Conservation (phyloP, 371 early-diverging fungal genomes). For the Syncephalis fuscata region DNA sequence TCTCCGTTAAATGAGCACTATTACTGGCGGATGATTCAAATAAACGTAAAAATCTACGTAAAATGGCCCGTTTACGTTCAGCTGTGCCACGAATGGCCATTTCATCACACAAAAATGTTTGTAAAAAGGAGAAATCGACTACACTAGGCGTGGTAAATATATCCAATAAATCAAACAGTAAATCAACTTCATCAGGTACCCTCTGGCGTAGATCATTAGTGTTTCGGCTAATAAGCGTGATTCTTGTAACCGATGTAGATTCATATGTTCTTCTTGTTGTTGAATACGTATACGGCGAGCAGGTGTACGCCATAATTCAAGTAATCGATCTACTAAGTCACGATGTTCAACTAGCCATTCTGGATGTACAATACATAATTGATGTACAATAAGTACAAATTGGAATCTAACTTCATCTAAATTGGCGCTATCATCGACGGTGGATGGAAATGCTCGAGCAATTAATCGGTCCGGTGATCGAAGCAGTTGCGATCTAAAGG, state of each 20-base stretch:
- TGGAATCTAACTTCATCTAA: constrained; percentile 25
- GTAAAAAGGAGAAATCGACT: constrained; percentile 49
- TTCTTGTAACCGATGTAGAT: constrained; percentile 27
- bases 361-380: constrained; percentile 31
- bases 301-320: constrained; percentile 36
- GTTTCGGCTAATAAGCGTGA: constrained; percentile 44
- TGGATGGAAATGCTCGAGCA: constrained; percentile 24
- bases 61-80: constrained; percentile 36
- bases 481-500: constrained; percentile 50
- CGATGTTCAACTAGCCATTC: constrained; percentile 34
- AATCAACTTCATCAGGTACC: constrained; percentile 43
- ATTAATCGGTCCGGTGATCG: constrained; percentile 35
- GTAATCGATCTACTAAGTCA: constrained; percentile 26
- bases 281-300: constrained; percentile 11
- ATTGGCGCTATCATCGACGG: constrained; percentile 6
- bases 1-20: constrained; percentile 16
- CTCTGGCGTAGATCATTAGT: constrained; percentile 40
- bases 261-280: constrained; percentile 30
- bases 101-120: constrained; percentile 50
- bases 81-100: constrained; percentile 36
- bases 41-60: constrained; percentile 45
- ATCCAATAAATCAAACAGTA: constrained; percentile 60
- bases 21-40: constrained; percentile 22
- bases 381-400: constrained; percentile 44
- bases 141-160: constrained; percentile 56